A percentile compares a stretch with the other conserved stretches of the same genome.
phyloP scores from a whole-genome alignment of 2,329 filamentous ascomycete species.

The Alternaria ventricosa region DNA sequence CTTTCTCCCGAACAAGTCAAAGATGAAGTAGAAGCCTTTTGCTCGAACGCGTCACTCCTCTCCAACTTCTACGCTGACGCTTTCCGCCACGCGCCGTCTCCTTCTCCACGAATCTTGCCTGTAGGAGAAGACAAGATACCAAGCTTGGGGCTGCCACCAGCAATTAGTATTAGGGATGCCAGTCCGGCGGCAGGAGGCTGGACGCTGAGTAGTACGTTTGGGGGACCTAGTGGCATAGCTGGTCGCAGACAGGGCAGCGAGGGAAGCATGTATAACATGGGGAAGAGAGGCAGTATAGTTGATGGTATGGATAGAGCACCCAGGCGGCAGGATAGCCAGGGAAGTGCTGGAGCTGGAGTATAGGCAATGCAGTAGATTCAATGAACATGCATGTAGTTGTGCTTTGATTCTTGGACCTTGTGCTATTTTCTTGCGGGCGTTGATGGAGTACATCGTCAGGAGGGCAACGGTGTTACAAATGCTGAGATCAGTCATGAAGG shows the following conservation, averaged over 20 bases:
- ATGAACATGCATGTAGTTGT: not conserved
- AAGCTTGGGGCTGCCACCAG: conserved; percentile 51
- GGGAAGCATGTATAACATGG: conserved; percentile 26
- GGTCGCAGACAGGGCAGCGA: conserved; percentile 42
- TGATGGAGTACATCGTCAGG: not conserved
- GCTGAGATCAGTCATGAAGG: not conserved
- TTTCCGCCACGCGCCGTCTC: conserved; percentile 43
- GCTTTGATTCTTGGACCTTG: not conserved
- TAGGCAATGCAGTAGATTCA: not conserved
- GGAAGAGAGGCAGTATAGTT: conserved; percentile 30
- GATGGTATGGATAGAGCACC: conserved; percentile 28
- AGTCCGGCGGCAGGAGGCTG: conserved; percentile 41
- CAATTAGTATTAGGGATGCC: conserved; percentile 45
- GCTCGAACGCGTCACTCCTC: conserved; percentile 49
- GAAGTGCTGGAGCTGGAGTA: conserved; percentile 20
- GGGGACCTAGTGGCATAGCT: conserved; percentile 32
- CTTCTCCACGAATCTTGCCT: conserved; percentile 48
- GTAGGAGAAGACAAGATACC: conserved; percentile 51
- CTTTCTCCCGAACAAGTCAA: conserved; percentile 52
- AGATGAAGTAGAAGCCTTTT: conserved; percentile 54
- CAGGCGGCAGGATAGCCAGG: conserved; percentile 29
- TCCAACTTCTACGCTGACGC: conserved; percentile 53
- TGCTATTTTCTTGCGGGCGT: not conserved
- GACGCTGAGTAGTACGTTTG: conserved; percentile 28
- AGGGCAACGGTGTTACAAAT: fast-evolving